Evolutionary conservation across 805 yeast genomes (phyloP).

Genomic region (Myxozyma neglecta): DNA sequence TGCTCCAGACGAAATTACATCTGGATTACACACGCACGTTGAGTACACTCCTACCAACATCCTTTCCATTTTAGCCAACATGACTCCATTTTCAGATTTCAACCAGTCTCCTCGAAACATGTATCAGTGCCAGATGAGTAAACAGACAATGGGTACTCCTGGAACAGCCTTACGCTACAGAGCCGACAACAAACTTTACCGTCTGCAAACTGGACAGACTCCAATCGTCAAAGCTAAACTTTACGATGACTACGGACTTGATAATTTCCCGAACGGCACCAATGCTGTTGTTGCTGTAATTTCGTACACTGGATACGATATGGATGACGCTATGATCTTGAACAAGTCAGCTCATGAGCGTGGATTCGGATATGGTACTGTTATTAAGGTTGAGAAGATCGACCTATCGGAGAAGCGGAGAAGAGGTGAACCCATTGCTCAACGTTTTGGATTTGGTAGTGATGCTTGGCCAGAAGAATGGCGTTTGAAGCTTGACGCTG

Average conservation of each 20-base stretch:
- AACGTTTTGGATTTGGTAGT: conserved; percentile 89
- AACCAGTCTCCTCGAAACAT: conserved; percentile 99
- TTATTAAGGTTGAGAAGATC: conserved; percentile 89
- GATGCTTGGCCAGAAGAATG: conserved; percentile 92
- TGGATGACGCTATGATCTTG: conserved; percentile 99
- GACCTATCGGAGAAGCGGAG: conserved; percentile 76
- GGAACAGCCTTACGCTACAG: conserved; percentile 92
- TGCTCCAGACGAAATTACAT: conserved; percentile 84
- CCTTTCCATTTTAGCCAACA: conserved; percentile 88
- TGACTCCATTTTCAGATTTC: conserved; percentile 97
- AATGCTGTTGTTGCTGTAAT: conserved; percentile 99
- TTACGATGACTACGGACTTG: conserved; percentile 96
- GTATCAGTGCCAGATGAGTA: conserved; percentile 99
- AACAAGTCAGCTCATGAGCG: conserved; percentile 97
- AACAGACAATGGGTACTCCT: conserved; percentile 99
- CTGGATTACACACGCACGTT: conserved; percentile 82
- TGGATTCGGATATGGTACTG: conserved; percentile 97
- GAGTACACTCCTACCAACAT: conserved; percentile 95
- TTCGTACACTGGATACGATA: conserved; percentile 98
- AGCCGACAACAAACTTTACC: conserved; percentile 91
- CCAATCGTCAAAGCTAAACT: conserved; percentile 93
- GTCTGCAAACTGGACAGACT: conserved; percentile 92
- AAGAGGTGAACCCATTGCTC: conserved; percentile 91
- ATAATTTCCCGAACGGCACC: conserved; percentile 96
- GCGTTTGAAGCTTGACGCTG: conserved; percentile 83